Base-by-base conservation (phyloP, 1,139 yeast species). In the Geotrichum candidum region DNA sequence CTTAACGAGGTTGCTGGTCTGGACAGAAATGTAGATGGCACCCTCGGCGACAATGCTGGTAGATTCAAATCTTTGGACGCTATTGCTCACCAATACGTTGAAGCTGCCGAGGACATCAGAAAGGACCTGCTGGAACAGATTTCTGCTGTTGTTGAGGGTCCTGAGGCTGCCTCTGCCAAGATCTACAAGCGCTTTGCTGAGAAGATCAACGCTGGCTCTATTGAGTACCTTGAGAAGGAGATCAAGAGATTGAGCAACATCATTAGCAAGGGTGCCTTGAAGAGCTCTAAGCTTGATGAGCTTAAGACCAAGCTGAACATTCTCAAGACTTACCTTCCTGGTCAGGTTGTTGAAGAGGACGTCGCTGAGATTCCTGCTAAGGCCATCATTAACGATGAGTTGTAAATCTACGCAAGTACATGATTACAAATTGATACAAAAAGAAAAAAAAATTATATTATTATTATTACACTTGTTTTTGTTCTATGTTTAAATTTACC, bases 21-120 rank as follows among this genome's bases (percentile, higher is more conserved):
- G n/a, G 74, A 75, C 65, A 80, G 96, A 68, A 75, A 76, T 41
- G 62, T 68, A 1, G 80, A 80, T 52, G 96, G 96, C 4, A 70
- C 75, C 1, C 76, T 88, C 56, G 71, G 73, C 57, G 71, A 70
- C 0, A 66, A 68, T 10, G 91, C 90, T 10, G 96, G 96, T 25
- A 75, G 82, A 58, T 73, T 85, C 45, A 68, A 70, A 1, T 77
- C 74, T 3, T 64, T 84, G 45, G 84, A 84, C 62, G 66, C 68
- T 1, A 63, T 77, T 53, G 66, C 66, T 25, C 41, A 46, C 50
- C 25, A 54, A 48, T 64, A 64, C 51, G 56, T 66, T 53, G 65
- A 60, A 18, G 63, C 67, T 4, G 35, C 54, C 29, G 57, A 45
- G 22, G 58, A 53, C 1, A 50, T 55, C 7, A 59, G 59, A 13